Evolutionary conservation across 192 early-diverging fungal species (phyloP).

Genomic region (Lobulomyces angularis): DNA sequence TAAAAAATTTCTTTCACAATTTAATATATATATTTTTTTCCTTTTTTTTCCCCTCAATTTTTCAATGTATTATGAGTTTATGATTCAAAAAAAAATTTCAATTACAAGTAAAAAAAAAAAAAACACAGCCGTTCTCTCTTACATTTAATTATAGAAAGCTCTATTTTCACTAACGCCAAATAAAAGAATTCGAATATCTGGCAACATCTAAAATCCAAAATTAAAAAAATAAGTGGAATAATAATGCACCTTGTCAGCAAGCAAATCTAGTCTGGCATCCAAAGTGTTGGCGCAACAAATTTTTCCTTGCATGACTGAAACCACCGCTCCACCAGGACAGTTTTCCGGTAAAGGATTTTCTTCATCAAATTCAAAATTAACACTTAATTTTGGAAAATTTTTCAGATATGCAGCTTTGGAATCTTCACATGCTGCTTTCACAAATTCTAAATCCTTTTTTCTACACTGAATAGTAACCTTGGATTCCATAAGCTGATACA

Average conservation of each 20-base stretch:
- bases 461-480: conserved; percentile 59
- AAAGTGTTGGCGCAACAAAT: conserved; percentile 84
- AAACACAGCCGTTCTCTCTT: no score
- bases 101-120: no score
- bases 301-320: conserved; percentile 60
- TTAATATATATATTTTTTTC: no score
- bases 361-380: conserved; percentile 43
- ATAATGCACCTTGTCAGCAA: conserved; percentile 51
- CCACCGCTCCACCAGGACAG: conserved; percentile 81
- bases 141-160: no score
- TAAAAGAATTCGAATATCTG: conserved; percentile 76
- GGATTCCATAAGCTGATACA: conserved; percentile 78
- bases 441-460: conserved; percentile 49
- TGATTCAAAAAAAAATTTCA: no score
- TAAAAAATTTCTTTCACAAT: no score
- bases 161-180: no score
- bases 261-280: conserved; percentile 74
- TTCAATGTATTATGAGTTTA: no score
- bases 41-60: no score
- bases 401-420: conserved; percentile 43
- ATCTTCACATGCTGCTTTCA: conserved; percentile 42
- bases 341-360: conserved; percentile 53
- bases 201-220: conserved; percentile 62
- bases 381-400: conserved; percentile 27
- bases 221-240: not conserved